Evolutionary conservation across 129 eudicot species (phyloP), one percentile per base, ranked within the genome.

Genomic region (Calendula officinalis): DNA sequence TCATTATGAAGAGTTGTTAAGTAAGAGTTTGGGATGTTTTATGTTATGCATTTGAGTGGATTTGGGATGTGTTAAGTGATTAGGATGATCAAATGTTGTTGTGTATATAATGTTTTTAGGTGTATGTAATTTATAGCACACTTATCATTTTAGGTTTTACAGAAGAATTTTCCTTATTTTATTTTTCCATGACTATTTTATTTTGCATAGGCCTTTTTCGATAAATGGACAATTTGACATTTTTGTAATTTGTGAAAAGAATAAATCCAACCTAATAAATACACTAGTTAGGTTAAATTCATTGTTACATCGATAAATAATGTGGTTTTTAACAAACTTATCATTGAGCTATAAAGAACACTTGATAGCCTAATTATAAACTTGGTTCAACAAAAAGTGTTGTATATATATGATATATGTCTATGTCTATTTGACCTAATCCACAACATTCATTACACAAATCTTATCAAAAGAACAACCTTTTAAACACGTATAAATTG

Each of bases 391-490:
- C 77, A 22, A 55, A 8, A 34, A 65, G 55, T 65, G 54, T 65
- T 57, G 37, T 57, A 45, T 66, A 39, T 56, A 10, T n/a, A n/a
- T n/a, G n/a, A n/a, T n/a, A n/a, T n/a, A n/a, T n/a, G n/a, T n/a
- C n/a, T n/a, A 56, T 32, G 22, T 74, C 41, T 35, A 64, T 68
- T 39, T 22, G 30, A 55, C 22, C 72, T 78, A 85, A 56, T 82
- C 83, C 51, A 72, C 58, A 64, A 82, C 70, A 72, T 88, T 86
- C 75, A 92, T 61, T 3, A 88, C 50, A 60, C 91, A 86, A 56
- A 84, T 73, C 69, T 85, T 81, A 13, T 72, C 71, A 9, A 73
- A 42, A 35, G 81, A 56, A 70, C 77, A 75, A 54, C 80, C 78
- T 69, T 68, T 71, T 76, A 92, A 63, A 44, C 80, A 83, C 36